Base-by-base conservation (phyloP, 164 flowering plant genomes). In the Vitis rotundifolia region DNA sequence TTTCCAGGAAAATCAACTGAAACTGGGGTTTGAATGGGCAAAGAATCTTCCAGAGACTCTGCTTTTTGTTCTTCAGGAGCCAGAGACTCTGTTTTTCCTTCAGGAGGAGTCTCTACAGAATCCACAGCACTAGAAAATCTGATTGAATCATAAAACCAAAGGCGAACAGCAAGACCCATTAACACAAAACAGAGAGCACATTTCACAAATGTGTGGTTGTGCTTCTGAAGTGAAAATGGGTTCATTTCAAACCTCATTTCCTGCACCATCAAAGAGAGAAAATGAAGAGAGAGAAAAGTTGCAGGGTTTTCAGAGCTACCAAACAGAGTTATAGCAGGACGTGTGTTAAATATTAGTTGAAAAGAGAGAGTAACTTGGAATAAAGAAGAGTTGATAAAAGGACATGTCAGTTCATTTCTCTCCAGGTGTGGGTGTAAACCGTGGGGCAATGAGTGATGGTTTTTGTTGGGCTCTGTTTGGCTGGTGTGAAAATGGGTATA, bases 101-200 rank as follows among this genome's bases (percentile, higher is more conserved):
- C 70, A 12, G 61, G 19, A 13, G 72, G 74, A 3, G 74, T 19
- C 53, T 60, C 68, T 0, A 62, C 52, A 61, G 44, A 37, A 37
- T 37, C 44, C 44, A 57, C 74, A 1, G 83, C 71, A n/a, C 73
- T 9, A 0, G 75, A 68, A 72, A 76, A 49, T 9, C 61, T 65
- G 68, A 78, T 15, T 8, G 88, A 81, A 73, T 74, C 77, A 19
- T 93, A 86, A 70, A 79, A 67, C 50, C 86, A 73, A 63, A 93
- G 80, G 44, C 91, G 87, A 70, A 88, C 85, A 22, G 88, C 85
- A 47, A 93, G 79, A 68, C 90, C 92, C 62, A 86, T 18, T 11
- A 89, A 68, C 15, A 89, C 74, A 62, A 86, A 71, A 0, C 81
- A 83, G 60, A 84, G 74, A 0, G 68, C 77, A 31, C 89, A 65